These are phyloP conservation scores for Cercospora sp. DNA, from an alignment of 2,329 filamentous ascomycete genomes.

Conservation along the genomic window DNA sequence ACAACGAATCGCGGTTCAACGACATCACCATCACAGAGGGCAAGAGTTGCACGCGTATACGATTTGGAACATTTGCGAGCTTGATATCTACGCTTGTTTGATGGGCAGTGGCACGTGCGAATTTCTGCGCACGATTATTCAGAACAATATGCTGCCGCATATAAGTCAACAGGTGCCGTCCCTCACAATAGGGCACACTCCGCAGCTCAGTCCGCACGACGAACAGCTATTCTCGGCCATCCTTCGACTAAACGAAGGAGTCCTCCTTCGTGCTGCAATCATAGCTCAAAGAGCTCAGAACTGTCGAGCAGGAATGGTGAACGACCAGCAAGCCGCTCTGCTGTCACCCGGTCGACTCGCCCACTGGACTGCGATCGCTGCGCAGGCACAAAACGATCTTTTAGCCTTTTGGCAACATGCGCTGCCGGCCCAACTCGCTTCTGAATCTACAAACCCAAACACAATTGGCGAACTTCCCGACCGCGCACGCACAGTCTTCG, in stretches of 20 bases:
- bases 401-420: conserved; percentile 32
- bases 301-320: conserved; percentile 41
- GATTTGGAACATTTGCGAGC: conserved; percentile 55
- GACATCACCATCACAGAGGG: conserved; percentile 46
- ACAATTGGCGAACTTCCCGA: conserved; percentile 35
- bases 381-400: conserved; percentile 34
- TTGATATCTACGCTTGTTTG: conserved; percentile 58
- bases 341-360: conserved; percentile 28
- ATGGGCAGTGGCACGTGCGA: conserved; percentile 54
- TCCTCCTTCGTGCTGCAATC: conserved; percentile 47
- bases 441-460: conserved; percentile 24
- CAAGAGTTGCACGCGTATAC: conserved; percentile 49
- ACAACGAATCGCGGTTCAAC: conserved; percentile 51
- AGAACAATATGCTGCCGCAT: conserved; percentile 51
- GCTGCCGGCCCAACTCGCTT: conserved; percentile 32
- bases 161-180: conserved; percentile 32
- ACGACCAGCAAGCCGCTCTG: background rate
- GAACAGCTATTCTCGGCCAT: conserved; percentile 38
- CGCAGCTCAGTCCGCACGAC: conserved; percentile 29
- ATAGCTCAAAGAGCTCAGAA: conserved; percentile 47
- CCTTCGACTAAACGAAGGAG: conserved; percentile 49
- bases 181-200: background rate
- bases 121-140: conserved; percentile 51
- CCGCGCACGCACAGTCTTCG: conserved; percentile 38
- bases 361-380: conserved; percentile 31